Base-by-base conservation (phyloP, 257 asterid genomes). In the Salvia splendens region DNA sequence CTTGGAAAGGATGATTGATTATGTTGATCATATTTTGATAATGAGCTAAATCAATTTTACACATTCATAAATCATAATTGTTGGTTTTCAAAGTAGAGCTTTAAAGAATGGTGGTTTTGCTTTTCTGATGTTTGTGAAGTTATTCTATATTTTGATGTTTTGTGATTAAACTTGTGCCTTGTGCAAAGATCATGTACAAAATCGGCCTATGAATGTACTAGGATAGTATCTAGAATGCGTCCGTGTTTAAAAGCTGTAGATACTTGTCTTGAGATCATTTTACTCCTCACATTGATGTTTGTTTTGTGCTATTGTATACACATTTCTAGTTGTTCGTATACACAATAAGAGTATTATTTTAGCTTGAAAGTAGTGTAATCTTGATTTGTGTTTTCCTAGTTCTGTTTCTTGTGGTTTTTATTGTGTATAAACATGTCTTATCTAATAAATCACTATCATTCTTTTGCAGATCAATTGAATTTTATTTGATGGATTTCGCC, bases 401-500 rank as follows among this genome's bases (percentile, higher is more conserved):
- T 32, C 12, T 9, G 28, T 51, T 51, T 15, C 10, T 64, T 50
- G 52, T 30, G 36, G 15, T 45, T 32, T 6, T 16, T 42, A 3
- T 54, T 10, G 8, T 20, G 11, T 41, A 28, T 61, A n/a, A 20
- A 32, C 7, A 5, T 38, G 10, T 35, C 16, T 12, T 2, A 5
- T 48, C 17, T 55, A 30, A 8, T 61, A 10, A 14, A 45, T 24
- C 35, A 55, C 38, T 69, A 12, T 40, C 30, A 4, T 67, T 68
- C 74, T 66, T 75, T 61, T 80, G 79, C 85, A 86, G 93, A 79
- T 72, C 77, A 71, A 24, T 74, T 74, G 64, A 68, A 54, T 58
- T 74, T 67, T 67, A 33, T 67, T 73, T 73, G 66, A 90, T 88
- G 96, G 95, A 85, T 8, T 81, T 76, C 74, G 17, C 78, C 70